Evolutionary conservation across 192 early-diverging fungal genomes (phyloP).

Genomic region (Backusella morwellensis): DNA sequence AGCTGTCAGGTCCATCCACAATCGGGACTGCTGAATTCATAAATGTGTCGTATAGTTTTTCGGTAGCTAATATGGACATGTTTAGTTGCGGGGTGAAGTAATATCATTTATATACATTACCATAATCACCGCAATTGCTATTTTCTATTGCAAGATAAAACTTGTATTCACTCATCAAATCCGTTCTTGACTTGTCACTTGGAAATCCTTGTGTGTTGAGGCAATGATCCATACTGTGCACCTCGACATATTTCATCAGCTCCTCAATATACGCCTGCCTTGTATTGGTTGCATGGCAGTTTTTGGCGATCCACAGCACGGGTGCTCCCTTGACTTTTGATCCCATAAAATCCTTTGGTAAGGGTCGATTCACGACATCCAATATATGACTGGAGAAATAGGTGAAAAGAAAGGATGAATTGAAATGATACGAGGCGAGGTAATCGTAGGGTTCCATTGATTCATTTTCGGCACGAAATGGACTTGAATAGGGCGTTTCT

Average conservation of each 20-base stretch:
- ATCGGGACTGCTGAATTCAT: slow-evolving; percentile 18
- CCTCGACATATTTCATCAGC: slow-evolving; percentile 13
- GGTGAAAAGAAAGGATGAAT: slow-evolving; percentile 6
- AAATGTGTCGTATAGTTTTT: slow-evolving; percentile 18
- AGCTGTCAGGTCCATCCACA: slow-evolving; percentile 15
- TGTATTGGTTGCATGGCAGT: slow-evolving; percentile 13
- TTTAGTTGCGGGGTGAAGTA: too few relatives aligned
- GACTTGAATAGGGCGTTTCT: slow-evolving; percentile 9
- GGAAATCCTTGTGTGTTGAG: slow-evolving; percentile 13
- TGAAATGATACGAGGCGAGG: slow-evolving; percentile 20
- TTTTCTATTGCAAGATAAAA: slow-evolving; percentile 24
- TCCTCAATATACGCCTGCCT: slow-evolving; percentile 13
- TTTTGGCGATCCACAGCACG: slow-evolving; percentile 19
- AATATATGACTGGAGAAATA: slow-evolving; percentile 8
- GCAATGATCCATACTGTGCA: slow-evolving; percentile 11
- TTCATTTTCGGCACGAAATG: not conserved
- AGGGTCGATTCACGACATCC: slow-evolving; percentile 16
- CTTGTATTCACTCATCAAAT: slow-evolving; percentile 23
- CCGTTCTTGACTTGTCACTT: not conserved
- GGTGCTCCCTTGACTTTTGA: not conserved
- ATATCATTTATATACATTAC: not conserved
- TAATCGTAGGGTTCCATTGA: slow-evolving; percentile 19
- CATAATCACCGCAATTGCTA: slow-evolving; percentile 23
- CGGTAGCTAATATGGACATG: slow-evolving; percentile 8
- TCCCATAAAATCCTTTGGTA: slow-evolving; percentile 22